Evolutionary conservation across 805 yeast species (phyloP), one percentile per base, ranked within the genome.

Genomic region (Wickerhamiella lipophila): DNA sequence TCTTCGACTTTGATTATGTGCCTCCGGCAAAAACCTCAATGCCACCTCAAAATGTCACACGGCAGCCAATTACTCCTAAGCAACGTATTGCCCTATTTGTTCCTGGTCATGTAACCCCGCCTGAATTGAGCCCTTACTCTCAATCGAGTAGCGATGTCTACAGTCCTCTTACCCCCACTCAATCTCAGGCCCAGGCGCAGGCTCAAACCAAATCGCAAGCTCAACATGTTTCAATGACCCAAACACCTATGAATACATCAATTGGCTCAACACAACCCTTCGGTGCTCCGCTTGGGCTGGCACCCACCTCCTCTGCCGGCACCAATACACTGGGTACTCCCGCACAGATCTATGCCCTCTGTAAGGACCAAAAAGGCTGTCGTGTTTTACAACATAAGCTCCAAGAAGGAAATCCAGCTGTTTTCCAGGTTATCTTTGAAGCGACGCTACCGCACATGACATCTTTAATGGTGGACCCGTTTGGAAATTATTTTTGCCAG

Each of bases 331-430:
- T 40, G 11, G 43, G 43, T 6, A 23, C 43, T 30, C 43, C 47
- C 16, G 64, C 61, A 42, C 87, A 85, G 53, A 81, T 89, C 47
- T 83, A 77, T 60, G 73, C 83, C 1, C 70, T 92, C 54, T 88
- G 97, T 67, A 85, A 81, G 60, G 98, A 89, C 63, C 97, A 89
- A 67, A 96, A 89, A 62, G 97, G 98, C 7, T 89, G 97, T 62
- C 73, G 98, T 51, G 87, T 83, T 63, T 68, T 89, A 54, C 98
- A 89, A 66, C 77, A 82, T 54, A 94, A 87, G 62, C 71, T 92
- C 55, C 95, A 86, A 57, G 63, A 70, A 49, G 51, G 55, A 15
- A 62, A 62, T 44, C 62, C 64, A 3, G 54, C 44, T n/a, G 55
- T 63, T 26, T 47, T 63, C 30, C 52, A 56, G 26, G 68, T 78